Percentiles rank a stretch among this genome's conserved stretches.
Evolutionary conservation across 108 stramenopile genomes (phyloP).

Genomic region (Fistulifera pelliculosa): DNA sequence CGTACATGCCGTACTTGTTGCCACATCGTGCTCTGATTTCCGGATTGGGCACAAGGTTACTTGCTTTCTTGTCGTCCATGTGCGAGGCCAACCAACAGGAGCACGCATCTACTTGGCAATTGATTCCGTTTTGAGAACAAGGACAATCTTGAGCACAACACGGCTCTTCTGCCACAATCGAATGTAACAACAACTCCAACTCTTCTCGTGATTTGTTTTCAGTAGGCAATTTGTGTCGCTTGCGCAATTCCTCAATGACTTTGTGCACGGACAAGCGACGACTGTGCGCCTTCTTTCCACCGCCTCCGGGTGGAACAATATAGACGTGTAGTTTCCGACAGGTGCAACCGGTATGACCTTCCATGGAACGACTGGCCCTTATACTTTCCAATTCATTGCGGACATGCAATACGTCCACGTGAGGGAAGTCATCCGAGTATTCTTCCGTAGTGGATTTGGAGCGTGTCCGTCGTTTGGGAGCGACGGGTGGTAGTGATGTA

Average conservation of each 20-base stretch:
- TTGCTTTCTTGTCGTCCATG: conserved; percentile 20
- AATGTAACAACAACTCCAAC: conserved; percentile 51
- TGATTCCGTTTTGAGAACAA: conserved; percentile 59
- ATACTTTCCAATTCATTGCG: conserved; percentile 73
- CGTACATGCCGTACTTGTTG: conserved; percentile 59
- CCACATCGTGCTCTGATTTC: conserved; percentile 62
- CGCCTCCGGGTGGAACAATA: conserved; percentile 35
- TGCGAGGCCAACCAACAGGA: conserved; percentile 76
- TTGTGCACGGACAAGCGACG: conserved; percentile 56
- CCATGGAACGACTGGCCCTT: conserved; percentile 45
- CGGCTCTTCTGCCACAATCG: conserved; percentile 56
- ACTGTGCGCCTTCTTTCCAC: conserved; percentile 57
- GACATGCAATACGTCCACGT: conserved; percentile 45
- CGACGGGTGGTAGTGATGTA: background rate
- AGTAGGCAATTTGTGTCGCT: conserved; percentile 43
- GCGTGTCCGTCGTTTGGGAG: background rate
- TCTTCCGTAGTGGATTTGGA: conserved; percentile 14
- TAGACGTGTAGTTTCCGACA: conserved; percentile 75
- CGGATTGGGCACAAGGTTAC: conserved; percentile 8
- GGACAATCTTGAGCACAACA: conserved; percentile 72
- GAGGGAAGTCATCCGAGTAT: conserved; percentile 33
- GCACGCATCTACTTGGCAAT: conserved; percentile 82
- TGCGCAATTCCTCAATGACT: conserved; percentile 66
- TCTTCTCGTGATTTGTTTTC: conserved; percentile 40
- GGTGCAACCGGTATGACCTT: conserved; percentile 55